Evolutionary conservation across 805 yeast genomes (phyloP).

Genomic region (Saturnispora kantuleensis): DNA sequence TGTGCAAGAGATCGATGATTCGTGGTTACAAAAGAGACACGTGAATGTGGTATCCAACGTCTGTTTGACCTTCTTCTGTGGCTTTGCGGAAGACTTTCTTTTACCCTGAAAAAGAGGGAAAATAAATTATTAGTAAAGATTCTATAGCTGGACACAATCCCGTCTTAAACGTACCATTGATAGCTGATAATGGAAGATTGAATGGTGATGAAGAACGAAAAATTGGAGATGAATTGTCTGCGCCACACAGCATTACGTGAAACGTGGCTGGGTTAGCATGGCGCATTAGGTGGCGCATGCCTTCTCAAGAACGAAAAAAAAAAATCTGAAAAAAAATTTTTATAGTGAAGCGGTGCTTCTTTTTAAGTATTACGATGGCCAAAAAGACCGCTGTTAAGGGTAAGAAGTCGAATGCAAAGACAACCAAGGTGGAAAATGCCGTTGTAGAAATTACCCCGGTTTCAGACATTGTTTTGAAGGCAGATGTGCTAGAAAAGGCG

Average conservation of each 20-base stretch:
- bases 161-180: slow-evolving; percentile 3
- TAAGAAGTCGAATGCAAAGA: neutral
- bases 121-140: neutral
- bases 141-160: neutral
- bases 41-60: slow-evolving; percentile 75
- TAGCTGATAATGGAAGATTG: no score
- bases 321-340: slow-evolving; percentile 1
- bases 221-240: neutral
- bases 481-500: slow-evolving; percentile 36
- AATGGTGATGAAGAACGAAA: neutral
- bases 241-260: neutral
- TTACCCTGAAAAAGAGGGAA: slow-evolving; percentile 20
- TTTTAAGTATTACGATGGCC: neutral
- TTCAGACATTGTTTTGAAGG: slow-evolving; percentile 13
- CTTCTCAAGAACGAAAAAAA: no score
- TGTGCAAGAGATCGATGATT: slow-evolving; percentile 78
- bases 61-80: slow-evolving; percentile 68
- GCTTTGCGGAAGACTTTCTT: slow-evolving; percentile 79
- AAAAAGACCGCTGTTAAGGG: slow-evolving; percentile 7
- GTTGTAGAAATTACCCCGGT: slow-evolving; percentile 14
- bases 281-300: no score
- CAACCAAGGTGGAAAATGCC: neutral
- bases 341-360: neutral
- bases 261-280: no score
- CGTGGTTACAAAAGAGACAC: slow-evolving; percentile 93